Conservation (phyloP, 164 flowering plant species). For the Aristolochia fimbriata region DNA sequence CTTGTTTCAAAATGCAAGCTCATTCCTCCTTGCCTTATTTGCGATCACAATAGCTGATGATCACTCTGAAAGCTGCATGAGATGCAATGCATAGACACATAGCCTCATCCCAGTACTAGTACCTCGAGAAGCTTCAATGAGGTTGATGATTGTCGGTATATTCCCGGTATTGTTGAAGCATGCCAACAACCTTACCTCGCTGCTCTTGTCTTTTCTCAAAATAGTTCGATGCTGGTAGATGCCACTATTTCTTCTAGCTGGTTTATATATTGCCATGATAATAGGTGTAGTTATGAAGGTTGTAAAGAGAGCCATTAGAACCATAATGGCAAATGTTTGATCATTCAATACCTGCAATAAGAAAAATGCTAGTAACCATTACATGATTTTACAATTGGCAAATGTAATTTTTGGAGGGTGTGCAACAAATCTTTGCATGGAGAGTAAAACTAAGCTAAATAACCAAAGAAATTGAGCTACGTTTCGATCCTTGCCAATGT, state of each 20-base stretch:
- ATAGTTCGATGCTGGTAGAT: slow-evolving; percentile 21
- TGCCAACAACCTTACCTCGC: slow-evolving; percentile 35
- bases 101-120: slow-evolving; percentile 27
- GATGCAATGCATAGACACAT: slow-evolving; percentile 54
- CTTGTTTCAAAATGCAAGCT: slow-evolving; percentile 62
- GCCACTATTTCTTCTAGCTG: slow-evolving; percentile 8
- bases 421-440: too few species aligned
- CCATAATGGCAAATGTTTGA: slow-evolving; percentile 66
- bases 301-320: slow-evolving; percentile 72
- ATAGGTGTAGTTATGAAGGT: slow-evolving; percentile 69
- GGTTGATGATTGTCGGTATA: slow-evolving; percentile 47
- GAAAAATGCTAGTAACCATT: too few species aligned
- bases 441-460: not conserved
- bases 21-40: slow-evolving; percentile 55
- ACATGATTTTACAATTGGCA: not conserved
- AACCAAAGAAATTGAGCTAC: slow-evolving; percentile 11
- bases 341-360: slow-evolving; percentile 55
- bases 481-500: slow-evolving; percentile 68
- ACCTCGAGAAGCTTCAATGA: slow-evolving; percentile 55
- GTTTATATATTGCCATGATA: slow-evolving; percentile 46
- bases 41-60: slow-evolving; percentile 67
- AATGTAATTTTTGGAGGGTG: too few species aligned
- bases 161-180: slow-evolving; percentile 45
- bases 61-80: slow-evolving; percentile 63
- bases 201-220: slow-evolving; percentile 8